These are phyloP conservation scores for Heliophila coronopifolia DNA, from an alignment of 441 rosid species.

Conservation along the genomic window DNA sequence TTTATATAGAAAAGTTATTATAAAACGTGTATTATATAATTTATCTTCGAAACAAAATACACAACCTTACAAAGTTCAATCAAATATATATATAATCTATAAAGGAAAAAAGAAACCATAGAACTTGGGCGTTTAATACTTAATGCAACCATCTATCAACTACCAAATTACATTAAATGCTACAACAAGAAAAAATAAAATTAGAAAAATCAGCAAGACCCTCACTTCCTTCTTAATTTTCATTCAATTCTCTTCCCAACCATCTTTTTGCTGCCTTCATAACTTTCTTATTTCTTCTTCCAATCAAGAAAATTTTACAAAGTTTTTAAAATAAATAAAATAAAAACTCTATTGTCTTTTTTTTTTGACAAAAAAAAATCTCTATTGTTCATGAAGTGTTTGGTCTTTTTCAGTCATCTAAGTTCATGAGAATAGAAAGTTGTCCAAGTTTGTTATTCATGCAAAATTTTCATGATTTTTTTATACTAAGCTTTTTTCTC, in stretches of 20 bases:
- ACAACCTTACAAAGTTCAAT: background rate
- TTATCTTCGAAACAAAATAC: no score
- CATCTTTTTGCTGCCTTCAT: conserved; percentile 33
- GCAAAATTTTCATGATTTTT: conserved; percentile 30
- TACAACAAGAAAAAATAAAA: background rate
- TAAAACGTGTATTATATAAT: no score
- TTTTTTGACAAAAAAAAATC: no score
- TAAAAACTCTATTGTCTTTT: conserved; percentile 6
- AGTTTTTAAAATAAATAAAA: background rate
- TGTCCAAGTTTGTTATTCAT: conserved; percentile 33
- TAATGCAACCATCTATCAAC: conserved; percentile 31
- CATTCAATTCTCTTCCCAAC: conserved; percentile 35
- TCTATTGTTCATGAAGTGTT: no score
- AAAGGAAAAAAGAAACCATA: background rate
- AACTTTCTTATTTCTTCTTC: conserved; percentile 30
- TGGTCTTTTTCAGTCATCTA: conserved; percentile 23
- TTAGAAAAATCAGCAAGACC: conserved; percentile 15
- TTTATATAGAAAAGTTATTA: no score
- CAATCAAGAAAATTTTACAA: conserved; percentile 8
- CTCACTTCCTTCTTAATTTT: conserved; percentile 21
- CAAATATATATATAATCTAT: background rate
- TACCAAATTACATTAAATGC: conserved; percentile 29
- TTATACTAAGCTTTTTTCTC: conserved; percentile 14
- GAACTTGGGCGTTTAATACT: conserved; percentile 19
- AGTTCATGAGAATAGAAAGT: conserved; percentile 30